Percentiles rank a stretch among this genome's conserved stretches.
Conservation (phyloP, 148 eudicot genomes). For the Chenopodium berlandieri region DNA sequence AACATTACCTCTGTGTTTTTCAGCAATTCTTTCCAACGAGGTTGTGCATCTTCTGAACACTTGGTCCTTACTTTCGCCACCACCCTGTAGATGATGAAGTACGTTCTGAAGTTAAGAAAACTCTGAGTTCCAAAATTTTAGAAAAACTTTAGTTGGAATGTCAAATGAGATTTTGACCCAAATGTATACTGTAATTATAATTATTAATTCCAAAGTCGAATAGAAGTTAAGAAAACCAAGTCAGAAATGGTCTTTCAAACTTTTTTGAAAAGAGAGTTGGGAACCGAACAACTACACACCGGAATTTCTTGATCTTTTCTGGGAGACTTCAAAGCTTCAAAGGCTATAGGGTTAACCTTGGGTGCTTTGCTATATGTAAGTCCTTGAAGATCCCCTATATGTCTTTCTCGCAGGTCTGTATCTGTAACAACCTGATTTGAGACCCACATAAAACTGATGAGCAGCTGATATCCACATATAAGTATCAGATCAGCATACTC, state of each 20-base stretch:
- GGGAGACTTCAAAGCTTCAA: conserved; percentile 48
- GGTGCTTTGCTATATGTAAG: conserved; percentile 37
- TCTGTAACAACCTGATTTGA: conserved; percentile 60
- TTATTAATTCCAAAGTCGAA: not conserved
- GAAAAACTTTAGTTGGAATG: not conserved
- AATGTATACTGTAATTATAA: not conserved
- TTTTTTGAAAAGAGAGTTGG: not conserved
- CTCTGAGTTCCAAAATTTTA: not conserved
- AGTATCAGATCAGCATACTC: not conserved
- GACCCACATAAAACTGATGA: not conserved
- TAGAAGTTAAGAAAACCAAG: not conserved
- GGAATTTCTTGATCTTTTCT: conserved; percentile 62
- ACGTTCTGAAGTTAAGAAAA: not conserved
- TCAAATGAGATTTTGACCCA: not conserved
- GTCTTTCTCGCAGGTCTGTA: conserved; percentile 69
- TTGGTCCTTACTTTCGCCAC: conserved; percentile 82
- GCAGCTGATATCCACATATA: not conserved
- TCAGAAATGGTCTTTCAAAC: not conserved
- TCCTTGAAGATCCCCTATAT: conserved; percentile 89
- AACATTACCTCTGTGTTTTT: conserved; percentile 60
- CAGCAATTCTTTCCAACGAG: conserved; percentile 56
- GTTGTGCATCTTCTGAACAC: conserved; percentile 67
- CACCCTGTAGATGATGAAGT: conserved; percentile 53
- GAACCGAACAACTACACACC: conserved; percentile 35
- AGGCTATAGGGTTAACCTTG: conserved; percentile 52